A percentile compares a stretch with the other conserved stretches of the same genome.
These are phyloP conservation scores for Helminthosporium solani DNA, from an alignment of 2,329 filamentous ascomycete species.

Conservation along the genomic window DNA sequence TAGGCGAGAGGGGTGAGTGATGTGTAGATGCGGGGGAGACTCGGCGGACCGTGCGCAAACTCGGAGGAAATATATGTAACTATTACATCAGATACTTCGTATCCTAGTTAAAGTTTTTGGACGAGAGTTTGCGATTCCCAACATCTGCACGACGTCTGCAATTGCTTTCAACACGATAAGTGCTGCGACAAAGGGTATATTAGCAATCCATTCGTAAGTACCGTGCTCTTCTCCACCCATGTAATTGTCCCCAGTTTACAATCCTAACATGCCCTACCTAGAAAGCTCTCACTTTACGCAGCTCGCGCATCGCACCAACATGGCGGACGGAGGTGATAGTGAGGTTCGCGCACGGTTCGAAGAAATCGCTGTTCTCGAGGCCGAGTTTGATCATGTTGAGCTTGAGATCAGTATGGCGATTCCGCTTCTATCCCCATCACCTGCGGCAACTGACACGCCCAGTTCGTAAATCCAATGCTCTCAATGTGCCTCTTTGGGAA, in stretches of 20 bases:
- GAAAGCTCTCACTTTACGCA: constrained; percentile 9
- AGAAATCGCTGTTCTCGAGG: constrained; percentile 76
- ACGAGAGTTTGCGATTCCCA: constrained; percentile 4
- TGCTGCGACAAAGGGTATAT: constrained; percentile 1
- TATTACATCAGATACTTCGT: too few species aligned
- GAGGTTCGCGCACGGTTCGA: constrained; percentile 57
- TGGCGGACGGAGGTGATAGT: constrained; percentile 22
- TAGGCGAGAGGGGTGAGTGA: too few species aligned
- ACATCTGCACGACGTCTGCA: constrained; percentile 4
- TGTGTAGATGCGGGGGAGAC: neutral
- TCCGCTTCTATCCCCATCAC: neutral
- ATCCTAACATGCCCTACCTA: constrained; percentile 19
- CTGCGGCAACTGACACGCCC: constrained; percentile 13
- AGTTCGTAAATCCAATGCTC: constrained; percentile 73
- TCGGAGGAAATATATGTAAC: too few species aligned
- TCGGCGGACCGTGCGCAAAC: neutral
- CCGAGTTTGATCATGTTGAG: constrained; percentile 81
- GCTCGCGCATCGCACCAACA: constrained; percentile 14
- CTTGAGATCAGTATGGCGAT: constrained; percentile 71
- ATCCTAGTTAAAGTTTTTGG: constrained; percentile 5
- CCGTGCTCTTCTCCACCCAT: neutral
- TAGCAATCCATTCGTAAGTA: neutral
- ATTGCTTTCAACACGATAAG: neutral
- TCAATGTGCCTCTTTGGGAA: constrained; percentile 70
- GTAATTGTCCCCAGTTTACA: neutral